Conservation (phyloP, 768 basidiomycete genomes). For the Trametes cinnabarina region DNA sequence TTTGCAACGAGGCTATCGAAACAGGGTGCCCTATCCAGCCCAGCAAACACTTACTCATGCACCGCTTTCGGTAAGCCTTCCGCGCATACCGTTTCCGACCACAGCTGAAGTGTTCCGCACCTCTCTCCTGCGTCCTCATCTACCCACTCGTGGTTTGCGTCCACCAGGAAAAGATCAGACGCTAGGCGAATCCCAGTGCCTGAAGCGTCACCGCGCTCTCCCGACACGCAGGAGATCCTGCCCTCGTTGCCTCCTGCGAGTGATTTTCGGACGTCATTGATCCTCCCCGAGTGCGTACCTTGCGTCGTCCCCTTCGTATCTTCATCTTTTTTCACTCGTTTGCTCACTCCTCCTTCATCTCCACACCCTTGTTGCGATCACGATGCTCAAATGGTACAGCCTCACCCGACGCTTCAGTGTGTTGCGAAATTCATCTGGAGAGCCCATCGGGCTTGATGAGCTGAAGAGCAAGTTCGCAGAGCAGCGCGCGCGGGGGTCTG, state of each 20-base stretch:
- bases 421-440: slow-evolving; percentile 65
- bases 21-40: slow-evolving; percentile 18
- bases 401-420: slow-evolving; percentile 81
- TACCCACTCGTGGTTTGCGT: slow-evolving; percentile 12
- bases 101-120: slow-evolving; percentile 16
- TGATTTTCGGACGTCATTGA: slow-evolving; percentile 85
- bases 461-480: slow-evolving; percentile 68
- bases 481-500: slow-evolving; percentile 68
- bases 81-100: slow-evolving; percentile 27
- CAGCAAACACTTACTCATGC: slow-evolving; percentile 43
- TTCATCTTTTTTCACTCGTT: slow-evolving; percentile 12
- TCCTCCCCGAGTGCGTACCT: slow-evolving; percentile 74
- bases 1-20: slow-evolving; percentile 54
- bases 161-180: slow-evolving; percentile 75
- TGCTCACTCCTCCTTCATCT: slow-evolving; percentile 8
- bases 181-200: slow-evolving; percentile 48
- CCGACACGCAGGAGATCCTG: slow-evolving; percentile 36
- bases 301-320: slow-evolving; percentile 16
- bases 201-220: slow-evolving; percentile 25
- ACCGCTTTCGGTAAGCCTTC: slow-evolving; percentile 75
- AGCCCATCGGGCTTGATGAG: slow-evolving; percentile 62
- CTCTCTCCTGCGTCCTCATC: background rate
- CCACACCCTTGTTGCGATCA: slow-evolving; percentile 8
- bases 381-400: slow-evolving; percentile 42
- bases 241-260: slow-evolving; percentile 63